Base-by-base conservation (phyloP, 352 stramenopile species). In the Phytophthora colocasiae region DNA sequence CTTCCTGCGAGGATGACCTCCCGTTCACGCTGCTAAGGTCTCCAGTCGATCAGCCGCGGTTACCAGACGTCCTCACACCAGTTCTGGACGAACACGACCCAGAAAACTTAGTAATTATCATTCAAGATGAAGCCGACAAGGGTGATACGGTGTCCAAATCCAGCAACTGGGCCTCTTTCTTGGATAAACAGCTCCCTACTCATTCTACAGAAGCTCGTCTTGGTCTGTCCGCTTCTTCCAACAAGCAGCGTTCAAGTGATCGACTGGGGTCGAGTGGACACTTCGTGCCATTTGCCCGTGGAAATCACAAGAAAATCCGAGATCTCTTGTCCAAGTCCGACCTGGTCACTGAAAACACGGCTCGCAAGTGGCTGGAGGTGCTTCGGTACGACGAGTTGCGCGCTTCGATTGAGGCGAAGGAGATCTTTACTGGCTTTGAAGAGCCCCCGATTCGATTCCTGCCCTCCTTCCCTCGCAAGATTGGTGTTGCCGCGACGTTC, bases 391-490 rank as follows among this genome's bases (percentile, higher is more conserved):
- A 96, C 41, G 80, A 93, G 32, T 47, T 96, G 6, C 71, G 77
- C 9, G 78, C 76, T 3, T 83, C 80, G 2, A 88, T 96, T 9
- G 86, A 95, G 43, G 79, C 78, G 1, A 95, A 95, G 31, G 88
- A 96, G 49, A 80, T 93, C 10, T 90, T 96, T n/a, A 93, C 81
- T 49, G 88, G 88, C 0, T 96, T 96, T 49, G 83, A 95, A 58
- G 86, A 96, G 34, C 85, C 88, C 32, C 53, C 73, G 0, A 95
- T 96, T 47, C 61, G 59, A 4, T 96, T 96, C 46, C 32, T 95
- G 17, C 88, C 88, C 10, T 87, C 86, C 1, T 95, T 82, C 48
- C 88, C 88, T 34, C 83, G 88, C 10, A 80, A 83, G 45, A 64
- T 90, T 17, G 86, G 82, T 9, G 63, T 70, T 0, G 68, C 73